Evolutionary conservation across 192 early-diverging fungal species (phyloP).

Genomic region (Pilobolus umbonatus): DNA sequence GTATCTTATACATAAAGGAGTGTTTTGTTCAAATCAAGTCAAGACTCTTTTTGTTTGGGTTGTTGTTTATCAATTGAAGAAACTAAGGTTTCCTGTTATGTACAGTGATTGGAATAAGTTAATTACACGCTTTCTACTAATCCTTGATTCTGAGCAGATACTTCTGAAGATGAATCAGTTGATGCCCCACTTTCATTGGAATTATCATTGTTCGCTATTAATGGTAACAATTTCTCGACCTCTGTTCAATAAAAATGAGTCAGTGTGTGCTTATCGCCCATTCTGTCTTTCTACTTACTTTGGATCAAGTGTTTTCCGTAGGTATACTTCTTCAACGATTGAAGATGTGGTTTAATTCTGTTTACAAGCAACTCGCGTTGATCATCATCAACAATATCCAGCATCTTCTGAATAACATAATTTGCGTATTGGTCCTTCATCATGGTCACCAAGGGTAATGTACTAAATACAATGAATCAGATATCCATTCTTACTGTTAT

Average conservation of each 20-base stretch:
- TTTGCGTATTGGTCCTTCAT: slow-evolving; percentile 99
- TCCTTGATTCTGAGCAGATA: no score
- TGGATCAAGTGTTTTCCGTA: slow-evolving; percentile 96
- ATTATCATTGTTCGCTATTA: no score
- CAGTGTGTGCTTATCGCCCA: no score
- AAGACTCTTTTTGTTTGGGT: no score
- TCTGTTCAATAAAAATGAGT: slow-evolving; percentile 12
- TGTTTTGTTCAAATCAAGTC: no score
- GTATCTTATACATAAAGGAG: no score
- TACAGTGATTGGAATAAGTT: slow-evolving; percentile 1
- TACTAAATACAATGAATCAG: slow-evolving; percentile 37
- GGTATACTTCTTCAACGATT: slow-evolving; percentile 91
- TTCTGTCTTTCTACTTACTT: slow-evolving; percentile 53
- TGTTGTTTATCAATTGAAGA: no score
- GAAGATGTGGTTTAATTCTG: slow-evolving; percentile 91
- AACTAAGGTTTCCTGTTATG: slow-evolving; percentile 13
- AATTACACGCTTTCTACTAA: no score
- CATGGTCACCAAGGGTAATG: slow-evolving; percentile 83
- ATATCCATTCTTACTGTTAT: no score
- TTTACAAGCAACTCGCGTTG: slow-evolving; percentile 80
- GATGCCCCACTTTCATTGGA: no score
- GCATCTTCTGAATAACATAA: slow-evolving; percentile 99
- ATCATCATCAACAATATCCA: slow-evolving; percentile 91
- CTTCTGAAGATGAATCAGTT: no score
- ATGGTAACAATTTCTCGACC: slow-evolving; percentile 29